These are phyloP conservation scores for Odontarrhena argentea DNA, from an alignment of 345 rosid species.

Conservation along the genomic window DNA sequence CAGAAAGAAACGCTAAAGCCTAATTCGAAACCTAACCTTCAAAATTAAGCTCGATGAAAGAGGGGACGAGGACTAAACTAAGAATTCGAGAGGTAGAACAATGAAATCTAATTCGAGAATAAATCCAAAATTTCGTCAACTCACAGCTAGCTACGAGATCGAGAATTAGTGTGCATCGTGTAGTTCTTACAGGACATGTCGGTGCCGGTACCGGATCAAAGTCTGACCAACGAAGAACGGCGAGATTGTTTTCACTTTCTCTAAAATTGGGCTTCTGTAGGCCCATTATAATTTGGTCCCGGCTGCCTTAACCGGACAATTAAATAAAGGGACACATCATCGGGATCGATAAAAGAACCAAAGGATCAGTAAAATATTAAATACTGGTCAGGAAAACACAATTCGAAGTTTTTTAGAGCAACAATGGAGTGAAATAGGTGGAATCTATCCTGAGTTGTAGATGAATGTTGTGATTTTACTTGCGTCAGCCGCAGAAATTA, in stretches of 20 bases:
- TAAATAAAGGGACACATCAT: background rate
- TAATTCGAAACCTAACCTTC: constrained; percentile 7
- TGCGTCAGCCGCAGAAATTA: background rate
- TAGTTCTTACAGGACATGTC: constrained; percentile 9
- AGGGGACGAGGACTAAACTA: background rate
- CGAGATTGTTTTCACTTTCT: constrained; percentile 1
- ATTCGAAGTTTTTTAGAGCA: background rate
- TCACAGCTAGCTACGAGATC: constrained; percentile 31
- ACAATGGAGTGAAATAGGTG: constrained; percentile 2
- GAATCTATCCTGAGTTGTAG: background rate
- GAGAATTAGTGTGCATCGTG: constrained; percentile 8
- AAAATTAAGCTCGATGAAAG: constrained; percentile 3
- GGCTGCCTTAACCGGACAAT: constrained; percentile 11
- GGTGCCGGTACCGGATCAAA: constrained; percentile 4
- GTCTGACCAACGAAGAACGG: constrained; percentile 19
- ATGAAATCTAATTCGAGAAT: background rate
- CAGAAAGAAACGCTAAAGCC: background rate
- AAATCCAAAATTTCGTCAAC: background rate
- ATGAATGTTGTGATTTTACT: background rate
- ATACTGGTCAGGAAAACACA: background rate
- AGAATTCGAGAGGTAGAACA: constrained; percentile 1
- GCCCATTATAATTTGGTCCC: constrained; percentile 14
- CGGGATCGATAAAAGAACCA: background rate
- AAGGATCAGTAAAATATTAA: background rate
- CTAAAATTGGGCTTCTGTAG: background rate